Conservation (phyloP, 1,284 basidiomycete genomes). For the Malassezia equina region DNA sequence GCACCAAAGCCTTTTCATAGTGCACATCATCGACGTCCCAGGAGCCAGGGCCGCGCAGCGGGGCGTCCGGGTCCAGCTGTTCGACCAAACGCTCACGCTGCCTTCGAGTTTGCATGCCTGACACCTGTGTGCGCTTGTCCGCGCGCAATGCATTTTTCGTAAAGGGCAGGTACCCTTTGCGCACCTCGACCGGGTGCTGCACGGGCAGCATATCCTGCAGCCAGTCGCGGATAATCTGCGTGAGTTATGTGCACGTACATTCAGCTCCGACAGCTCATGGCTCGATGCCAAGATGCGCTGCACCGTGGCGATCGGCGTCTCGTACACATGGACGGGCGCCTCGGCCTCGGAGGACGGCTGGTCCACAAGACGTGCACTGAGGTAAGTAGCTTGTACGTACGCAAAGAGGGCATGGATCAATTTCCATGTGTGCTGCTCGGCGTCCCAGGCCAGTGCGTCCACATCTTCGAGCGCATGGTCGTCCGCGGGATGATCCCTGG, state of each 20-base stretch:
- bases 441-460: slow-evolving; percentile 21
- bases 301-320: slow-evolving; percentile 39
- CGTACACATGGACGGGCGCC: slow-evolving; percentile 24
- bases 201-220: slow-evolving; percentile 35
- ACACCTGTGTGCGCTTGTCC: slow-evolving; percentile 29
- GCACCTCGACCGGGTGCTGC: slow-evolving; percentile 36
- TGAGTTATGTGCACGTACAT: slow-evolving; percentile 12
- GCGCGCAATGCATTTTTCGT: slow-evolving; percentile 41
- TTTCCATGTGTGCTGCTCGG: slow-evolving; percentile 37
- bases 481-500: neutral
- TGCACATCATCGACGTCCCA: slow-evolving; percentile 34
- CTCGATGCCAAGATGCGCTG: slow-evolving; percentile 33
- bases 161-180: slow-evolving; percentile 45
- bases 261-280: slow-evolving; percentile 37
- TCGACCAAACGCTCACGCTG: slow-evolving; percentile 26
- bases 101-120: slow-evolving; percentile 15
- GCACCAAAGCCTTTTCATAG: slow-evolving; percentile 65
- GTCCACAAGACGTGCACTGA: slow-evolving; percentile 7
- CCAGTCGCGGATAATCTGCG: slow-evolving; percentile 40
- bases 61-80: slow-evolving; percentile 41
- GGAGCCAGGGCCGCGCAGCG: slow-evolving; percentile 27
- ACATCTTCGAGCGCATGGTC: slow-evolving; percentile 23
- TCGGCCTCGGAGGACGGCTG: neutral
- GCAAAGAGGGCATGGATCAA: slow-evolving; percentile 27
- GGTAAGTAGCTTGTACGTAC: slow-evolving; percentile 6